Conservation (phyloP, 352 stramenopile genomes). For the Phytophthora multivora region DNA sequence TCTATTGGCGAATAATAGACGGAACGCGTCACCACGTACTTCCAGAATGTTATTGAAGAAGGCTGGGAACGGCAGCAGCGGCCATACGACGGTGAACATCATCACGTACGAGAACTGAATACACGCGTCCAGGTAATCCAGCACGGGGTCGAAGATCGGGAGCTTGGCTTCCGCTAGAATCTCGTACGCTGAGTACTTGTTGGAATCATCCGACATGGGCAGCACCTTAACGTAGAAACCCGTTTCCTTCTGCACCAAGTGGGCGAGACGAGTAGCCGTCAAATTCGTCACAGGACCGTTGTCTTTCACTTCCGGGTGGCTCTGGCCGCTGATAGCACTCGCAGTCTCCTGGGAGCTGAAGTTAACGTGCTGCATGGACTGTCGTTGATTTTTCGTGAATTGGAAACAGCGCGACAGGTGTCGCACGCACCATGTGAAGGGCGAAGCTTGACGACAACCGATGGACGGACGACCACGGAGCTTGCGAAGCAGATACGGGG, state of each 20-base stretch:
- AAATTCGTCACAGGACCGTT: conserved; percentile 41
- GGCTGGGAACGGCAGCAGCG: conserved; percentile 84
- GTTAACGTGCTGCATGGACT: conserved; percentile 20
- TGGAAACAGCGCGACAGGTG: conserved; percentile 49
- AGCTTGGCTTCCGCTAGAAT: conserved; percentile 86
- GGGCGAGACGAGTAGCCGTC: conserved; percentile 64
- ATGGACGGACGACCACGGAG: conserved; percentile 68
- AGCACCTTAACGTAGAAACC: conserved; percentile 72
- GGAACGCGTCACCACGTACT: conserved; percentile 84
- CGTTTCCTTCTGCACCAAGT: conserved; percentile 73
- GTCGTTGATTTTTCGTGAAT: conserved; percentile 28
- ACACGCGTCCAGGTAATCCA: conserved; percentile 88
- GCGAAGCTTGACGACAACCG: conserved; percentile 63
- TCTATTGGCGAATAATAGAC: conserved; percentile 78
- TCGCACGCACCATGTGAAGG: conserved; percentile 58
- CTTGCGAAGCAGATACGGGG: conserved; percentile 84
- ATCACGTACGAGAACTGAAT: conserved; percentile 92
- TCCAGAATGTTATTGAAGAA: conserved; percentile 90
- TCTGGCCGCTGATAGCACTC: conserved; percentile 8
- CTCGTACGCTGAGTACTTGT: conserved; percentile 88
- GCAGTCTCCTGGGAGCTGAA: conserved; percentile 17
- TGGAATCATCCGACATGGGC: conserved; percentile 78
- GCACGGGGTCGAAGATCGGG: conserved; percentile 79
- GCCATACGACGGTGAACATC: conserved; percentile 92
- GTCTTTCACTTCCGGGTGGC: conserved; percentile 21